These are phyloP conservation scores for Oryza brachyantha DNA, from an alignment of 176 grass and related monocot genomes.

Conservation along the genomic window DNA sequence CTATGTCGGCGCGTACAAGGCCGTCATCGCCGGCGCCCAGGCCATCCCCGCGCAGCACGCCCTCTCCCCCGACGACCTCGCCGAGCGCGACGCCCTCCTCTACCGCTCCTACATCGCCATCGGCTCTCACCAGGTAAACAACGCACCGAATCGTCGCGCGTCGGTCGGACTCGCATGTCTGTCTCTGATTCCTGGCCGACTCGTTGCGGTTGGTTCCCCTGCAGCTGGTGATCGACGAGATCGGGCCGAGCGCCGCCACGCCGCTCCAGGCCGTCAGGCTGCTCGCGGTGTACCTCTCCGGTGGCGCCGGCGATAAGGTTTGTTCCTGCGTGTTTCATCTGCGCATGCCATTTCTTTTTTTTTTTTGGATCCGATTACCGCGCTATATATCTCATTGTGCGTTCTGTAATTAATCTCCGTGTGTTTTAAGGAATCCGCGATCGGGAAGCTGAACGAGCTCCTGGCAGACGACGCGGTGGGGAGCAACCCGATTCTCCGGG, in stretches of 20 bases:
- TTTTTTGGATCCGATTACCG: background rate
- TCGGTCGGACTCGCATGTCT: background rate
- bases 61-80: slow-evolving; percentile 52
- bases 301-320: slow-evolving; percentile 51
- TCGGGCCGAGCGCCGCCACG: slow-evolving; percentile 62
- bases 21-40: slow-evolving; percentile 71
- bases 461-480: slow-evolving; percentile 54
- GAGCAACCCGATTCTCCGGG: slow-evolving; percentile 46
- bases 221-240: slow-evolving; percentile 81
- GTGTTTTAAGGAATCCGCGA: slow-evolving; percentile 47
- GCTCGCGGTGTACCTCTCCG: slow-evolving; percentile 59
- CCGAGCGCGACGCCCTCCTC: slow-evolving; percentile 71
- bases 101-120: slow-evolving; percentile 85
- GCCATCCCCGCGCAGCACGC: slow-evolving; percentile 34
- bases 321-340: background rate
- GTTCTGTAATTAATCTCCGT: background rate
- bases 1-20: slow-evolving; percentile 86
- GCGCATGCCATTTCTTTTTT: too few species aligned
- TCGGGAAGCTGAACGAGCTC: slow-evolving; percentile 51
- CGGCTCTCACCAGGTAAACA: slow-evolving; percentile 76
- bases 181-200: too few species aligned
- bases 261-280: slow-evolving; percentile 78
- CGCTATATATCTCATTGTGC: background rate
- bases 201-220: background rate
- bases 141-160: too few species aligned